A percentile compares a stretch with the other conserved stretches of the same genome.
phyloP scores from a whole-genome alignment of 371 early-diverging fungal species.

The Mortierella sp. region DNA sequence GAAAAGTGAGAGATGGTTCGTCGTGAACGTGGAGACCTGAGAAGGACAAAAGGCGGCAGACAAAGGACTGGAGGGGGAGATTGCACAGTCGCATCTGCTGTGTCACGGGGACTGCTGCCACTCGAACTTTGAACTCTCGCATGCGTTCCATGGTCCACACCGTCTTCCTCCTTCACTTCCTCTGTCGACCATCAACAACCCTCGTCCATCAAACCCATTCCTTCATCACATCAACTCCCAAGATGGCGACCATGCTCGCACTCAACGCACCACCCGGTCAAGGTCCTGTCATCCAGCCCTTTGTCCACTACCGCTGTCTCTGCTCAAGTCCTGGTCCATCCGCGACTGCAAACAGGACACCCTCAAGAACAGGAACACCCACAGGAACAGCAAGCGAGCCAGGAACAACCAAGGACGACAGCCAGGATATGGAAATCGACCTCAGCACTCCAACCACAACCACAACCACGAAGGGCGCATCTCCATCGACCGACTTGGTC shows the following conservation, averaged over 20 bases:
- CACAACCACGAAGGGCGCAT: neutral
- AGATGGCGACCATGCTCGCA: constrained; percentile 36
- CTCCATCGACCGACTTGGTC: constrained; percentile 15
- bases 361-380: constrained; percentile 14
- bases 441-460: neutral
- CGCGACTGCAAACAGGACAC: constrained; percentile 11
- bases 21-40: neutral
- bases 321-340: constrained; percentile 51
- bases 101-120: constrained; percentile 29
- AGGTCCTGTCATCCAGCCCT: constrained; percentile 36
- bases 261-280: constrained; percentile 52
- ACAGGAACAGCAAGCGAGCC: neutral
- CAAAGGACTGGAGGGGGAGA: neutral
- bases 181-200: neutral
- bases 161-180: neutral
- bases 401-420: neutral
- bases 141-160: neutral
- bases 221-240: neutral
- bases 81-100: constrained; percentile 4
- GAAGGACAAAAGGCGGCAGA: neutral
- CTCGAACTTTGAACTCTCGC: no score
- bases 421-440: constrained; percentile 13
- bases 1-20: constrained; percentile 1
- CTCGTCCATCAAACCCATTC: neutral
- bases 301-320: constrained; percentile 58